Conservation (phyloP, 176 grass and related monocot genomes). For the Aegilops tauschii region DNA sequence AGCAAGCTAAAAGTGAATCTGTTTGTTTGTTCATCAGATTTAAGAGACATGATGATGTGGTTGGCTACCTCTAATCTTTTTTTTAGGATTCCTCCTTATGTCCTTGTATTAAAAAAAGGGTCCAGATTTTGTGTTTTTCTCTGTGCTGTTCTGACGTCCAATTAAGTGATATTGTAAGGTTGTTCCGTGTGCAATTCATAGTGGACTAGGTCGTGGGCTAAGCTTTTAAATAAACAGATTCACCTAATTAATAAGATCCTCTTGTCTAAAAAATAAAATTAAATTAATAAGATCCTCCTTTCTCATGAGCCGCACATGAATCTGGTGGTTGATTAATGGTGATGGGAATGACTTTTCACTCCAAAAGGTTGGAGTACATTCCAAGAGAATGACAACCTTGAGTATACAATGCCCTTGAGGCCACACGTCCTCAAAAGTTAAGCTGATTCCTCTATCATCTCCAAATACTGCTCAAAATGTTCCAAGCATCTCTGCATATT, state of each 20-base stretch:
- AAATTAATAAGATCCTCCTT: conserved; percentile 17
- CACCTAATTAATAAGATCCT: conserved; percentile 13
- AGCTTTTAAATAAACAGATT: conserved; percentile 30
- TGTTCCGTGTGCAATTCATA: background rate
- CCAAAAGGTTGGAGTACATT: conserved; percentile 32
- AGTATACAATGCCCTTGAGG: conserved; percentile 11
- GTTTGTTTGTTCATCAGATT: background rate
- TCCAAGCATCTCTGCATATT: conserved; percentile 20
- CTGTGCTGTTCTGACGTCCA: conserved; percentile 21
- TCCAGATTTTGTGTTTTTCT: conserved; percentile 9
- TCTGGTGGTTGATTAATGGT: conserved; percentile 30
- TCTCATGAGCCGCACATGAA: conserved; percentile 29
- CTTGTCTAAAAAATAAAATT: background rate
- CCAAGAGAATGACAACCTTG: conserved; percentile 53
- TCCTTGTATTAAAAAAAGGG: background rate
- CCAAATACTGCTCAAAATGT: background rate
- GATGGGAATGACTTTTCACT: conserved; percentile 34
- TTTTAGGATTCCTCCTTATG: background rate
- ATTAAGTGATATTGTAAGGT: background rate
- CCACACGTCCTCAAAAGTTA: conserved; percentile 20
- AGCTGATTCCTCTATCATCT: conserved; percentile 5
- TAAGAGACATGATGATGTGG: background rate
- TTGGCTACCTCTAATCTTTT: background rate
- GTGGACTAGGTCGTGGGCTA: conserved; percentile 2
- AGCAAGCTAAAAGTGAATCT: background rate